Evolutionary conservation across 768 basidiomycete genomes (phyloP).

Genomic region (Rhizopogon vulgaris): DNA sequence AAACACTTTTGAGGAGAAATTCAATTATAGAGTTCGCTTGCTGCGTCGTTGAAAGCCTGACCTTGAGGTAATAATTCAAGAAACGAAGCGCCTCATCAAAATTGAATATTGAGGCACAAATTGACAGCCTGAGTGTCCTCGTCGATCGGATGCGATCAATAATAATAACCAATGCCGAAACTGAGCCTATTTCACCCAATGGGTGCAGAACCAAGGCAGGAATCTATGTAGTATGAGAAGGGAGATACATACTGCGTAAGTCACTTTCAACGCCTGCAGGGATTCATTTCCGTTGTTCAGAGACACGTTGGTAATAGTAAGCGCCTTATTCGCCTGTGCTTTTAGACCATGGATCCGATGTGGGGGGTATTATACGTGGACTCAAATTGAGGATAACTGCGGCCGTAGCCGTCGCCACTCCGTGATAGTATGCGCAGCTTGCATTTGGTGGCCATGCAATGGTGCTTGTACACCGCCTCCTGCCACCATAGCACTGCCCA

Average conservation of each 20-base stretch:
- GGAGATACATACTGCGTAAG: no score
- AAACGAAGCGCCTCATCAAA: slow-evolving; percentile 1
- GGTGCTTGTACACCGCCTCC: neutral
- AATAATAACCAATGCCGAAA: neutral
- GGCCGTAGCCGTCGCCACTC: neutral
- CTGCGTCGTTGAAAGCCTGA: neutral
- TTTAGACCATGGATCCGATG: no score
- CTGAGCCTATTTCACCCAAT: neutral
- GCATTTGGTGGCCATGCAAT: neutral
- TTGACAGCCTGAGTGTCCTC: neutral
- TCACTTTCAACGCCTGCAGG: neutral
- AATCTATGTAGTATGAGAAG: no score
- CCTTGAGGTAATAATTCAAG: neutral
- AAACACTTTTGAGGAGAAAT: slow-evolving; percentile 8
- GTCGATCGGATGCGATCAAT: neutral
- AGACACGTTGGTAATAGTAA: neutral
- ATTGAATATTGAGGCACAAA: neutral
- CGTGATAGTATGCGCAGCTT: neutral
- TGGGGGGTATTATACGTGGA: no score
- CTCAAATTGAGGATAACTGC: neutral
- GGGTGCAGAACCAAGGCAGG: no score
- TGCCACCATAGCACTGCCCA: neutral
- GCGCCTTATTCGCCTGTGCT: neutral
- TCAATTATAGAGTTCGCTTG: slow-evolving; percentile 1
- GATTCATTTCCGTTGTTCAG: neutral